These are phyloP conservation scores for Naganishia cerealis DNA, from an alignment of 1,284 basidiomycete species.

Conservation along the genomic window DNA sequence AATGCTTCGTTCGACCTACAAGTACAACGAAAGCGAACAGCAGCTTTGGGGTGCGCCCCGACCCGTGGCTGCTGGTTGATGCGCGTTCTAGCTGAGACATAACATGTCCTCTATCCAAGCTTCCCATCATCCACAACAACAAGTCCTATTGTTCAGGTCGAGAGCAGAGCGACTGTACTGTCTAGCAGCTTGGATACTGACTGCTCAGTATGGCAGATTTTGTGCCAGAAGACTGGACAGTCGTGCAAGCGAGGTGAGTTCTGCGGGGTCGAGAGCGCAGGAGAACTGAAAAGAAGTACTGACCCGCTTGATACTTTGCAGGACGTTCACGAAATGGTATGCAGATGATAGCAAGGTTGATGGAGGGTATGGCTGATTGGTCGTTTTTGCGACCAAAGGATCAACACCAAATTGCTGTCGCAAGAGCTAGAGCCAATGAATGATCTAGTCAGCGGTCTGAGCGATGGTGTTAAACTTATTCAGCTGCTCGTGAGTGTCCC, in stretches of 20 bases:
- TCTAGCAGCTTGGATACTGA: background rate
- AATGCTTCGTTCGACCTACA: no score
- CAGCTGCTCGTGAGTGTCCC: slow-evolving; percentile 52
- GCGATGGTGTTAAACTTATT: slow-evolving; percentile 90
- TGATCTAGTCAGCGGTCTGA: slow-evolving; percentile 84
- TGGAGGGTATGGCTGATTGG: background rate
- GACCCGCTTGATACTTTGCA: slow-evolving; percentile 36
- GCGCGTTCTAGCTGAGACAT: no score
- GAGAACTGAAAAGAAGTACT: background rate
- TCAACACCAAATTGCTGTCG: slow-evolving; percentile 90
- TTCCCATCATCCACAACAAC: no score
- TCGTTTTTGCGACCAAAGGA: slow-evolving; percentile 59
- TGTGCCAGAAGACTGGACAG: slow-evolving; percentile 65
- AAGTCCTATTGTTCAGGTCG: no score
- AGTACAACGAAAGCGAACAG: no score
- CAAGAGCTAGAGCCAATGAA: slow-evolving; percentile 85
- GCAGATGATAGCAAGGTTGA: background rate
- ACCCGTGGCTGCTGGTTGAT: no score
- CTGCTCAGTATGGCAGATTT: background rate
- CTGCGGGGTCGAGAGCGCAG: background rate
- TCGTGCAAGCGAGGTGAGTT: slow-evolving; percentile 55
- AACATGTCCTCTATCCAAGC: no score
- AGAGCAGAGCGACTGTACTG: no score
- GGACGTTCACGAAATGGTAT: slow-evolving; percentile 53
- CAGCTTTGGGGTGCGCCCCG: no score